Base-by-base conservation (phyloP, 345 rosid genomes). In the Angophora floribunda region DNA sequence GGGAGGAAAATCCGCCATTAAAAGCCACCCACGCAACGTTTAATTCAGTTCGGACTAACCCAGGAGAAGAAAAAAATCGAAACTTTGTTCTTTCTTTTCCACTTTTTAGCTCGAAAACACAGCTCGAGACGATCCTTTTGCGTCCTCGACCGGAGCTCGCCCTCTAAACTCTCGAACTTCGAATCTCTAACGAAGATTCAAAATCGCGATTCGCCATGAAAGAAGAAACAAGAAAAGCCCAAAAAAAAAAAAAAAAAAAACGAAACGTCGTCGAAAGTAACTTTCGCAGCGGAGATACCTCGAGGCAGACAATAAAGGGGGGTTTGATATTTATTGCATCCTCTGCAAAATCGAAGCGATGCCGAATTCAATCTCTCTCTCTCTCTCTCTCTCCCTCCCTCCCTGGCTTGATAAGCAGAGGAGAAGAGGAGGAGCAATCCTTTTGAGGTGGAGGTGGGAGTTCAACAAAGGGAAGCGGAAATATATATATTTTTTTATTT, bases 131-230 rank as follows among this genome's bases (percentile, higher is more conserved):
- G 5, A 53, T 7, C 57, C 36, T 7, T 4, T 22, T 30, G 51
- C 24, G 87, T 16, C 44, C 30, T 45, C 67, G 19, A 86, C 57
- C 63, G 6, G 28, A 4, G 41, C 55, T 32, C 44, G 89, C 61
- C 26, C 41, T 36, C 4, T 2, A 36, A 36, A 36, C 41, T 36
- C 85, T 86, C 67, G 88, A 90, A 85, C 88, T 86, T 88, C 88
- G 93, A 91, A 90, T 88, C 87, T 52, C 50, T 85, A 85, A 88
- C 17, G 89, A 91, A 91, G 92, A 90, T 87, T 92, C 93, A 88
- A 88, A 90, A 90, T 6, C 59, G 10, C 5, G 70, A 86, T 57
- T 59, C 89, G 45, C 49, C 80, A 85, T 52, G 70, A 55, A 45
- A 28, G 36, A 13, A 52, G 51, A 32, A 32, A 36, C 3, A 16